A percentile compares a stretch with the other conserved stretches of the same genome.
These are phyloP conservation scores for Pontederia paniculata DNA, from an alignment of 176 grass and related monocot genomes.

Conservation along the genomic window DNA sequence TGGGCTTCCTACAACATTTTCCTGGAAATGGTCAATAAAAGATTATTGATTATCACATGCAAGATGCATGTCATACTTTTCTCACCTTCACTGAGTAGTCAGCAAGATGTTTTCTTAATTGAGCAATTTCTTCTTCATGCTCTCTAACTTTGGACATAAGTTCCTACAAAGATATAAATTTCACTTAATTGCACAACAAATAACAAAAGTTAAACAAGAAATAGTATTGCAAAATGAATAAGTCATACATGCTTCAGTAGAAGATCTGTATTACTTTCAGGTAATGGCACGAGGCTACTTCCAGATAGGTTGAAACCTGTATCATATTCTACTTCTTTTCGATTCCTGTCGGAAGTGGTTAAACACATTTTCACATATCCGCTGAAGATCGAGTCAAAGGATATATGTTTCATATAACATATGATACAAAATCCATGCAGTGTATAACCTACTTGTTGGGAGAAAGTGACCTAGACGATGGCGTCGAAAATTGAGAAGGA, in stretches of 20 bases:
- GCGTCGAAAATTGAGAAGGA: conserved; percentile 55
- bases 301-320: no score
- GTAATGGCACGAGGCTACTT: no score
- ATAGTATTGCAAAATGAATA: conserved; percentile 15
- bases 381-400: not conserved
- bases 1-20: conserved; percentile 52
- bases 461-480: conserved; percentile 72
- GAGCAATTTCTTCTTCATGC: conserved; percentile 73
- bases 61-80: not conserved
- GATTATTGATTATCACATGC: conserved; percentile 3
- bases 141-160: conserved; percentile 61
- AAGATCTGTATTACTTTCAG: conserved; percentile 41
- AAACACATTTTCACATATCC: conserved; percentile 1
- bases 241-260: conserved; percentile 67
- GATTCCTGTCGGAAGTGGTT: conserved; percentile 29
- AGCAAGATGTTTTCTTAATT: conserved; percentile 64
- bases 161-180: conserved; percentile 36
- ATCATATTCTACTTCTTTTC: conserved; percentile 60
- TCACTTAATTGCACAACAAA: not conserved
- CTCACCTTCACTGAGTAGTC: conserved; percentile 72
- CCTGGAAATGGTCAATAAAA: conserved; percentile 26
- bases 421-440: no score
- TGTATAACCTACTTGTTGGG: conserved; percentile 59
- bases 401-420: not conserved
- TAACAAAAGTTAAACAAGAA: conserved; percentile 8